Base-by-base conservation (phyloP, 2,329 filamentous ascomycete species). In the Xenosphaeropsis pyriputrescens region DNA sequence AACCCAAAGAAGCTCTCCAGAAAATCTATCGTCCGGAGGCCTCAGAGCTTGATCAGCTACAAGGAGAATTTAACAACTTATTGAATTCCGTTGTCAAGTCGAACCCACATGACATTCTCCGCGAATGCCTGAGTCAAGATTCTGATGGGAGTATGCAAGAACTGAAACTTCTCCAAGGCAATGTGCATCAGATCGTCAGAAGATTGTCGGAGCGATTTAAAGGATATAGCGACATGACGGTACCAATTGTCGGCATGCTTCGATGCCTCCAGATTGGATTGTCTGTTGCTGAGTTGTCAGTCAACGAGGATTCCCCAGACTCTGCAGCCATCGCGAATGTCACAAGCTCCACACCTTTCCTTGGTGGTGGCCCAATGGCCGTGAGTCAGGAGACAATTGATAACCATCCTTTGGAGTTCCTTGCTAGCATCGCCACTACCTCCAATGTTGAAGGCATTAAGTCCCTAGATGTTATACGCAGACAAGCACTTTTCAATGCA, bases 221-320 rank as follows among this genome's bases (percentile, higher is more conserved):
- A 30, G 75, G 76, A 12, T 96, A 95, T 50, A 83, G 85, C 43
- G 91, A 98, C 52, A 73, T 96, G 47, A 83, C 81, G 0, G 67
- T 72, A 33, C 88, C 85, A 4, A 70, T 85, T 9, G 67, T 85
- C 33, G 84, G 81, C 37, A 81, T 95, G 45, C 64, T 96, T 32
- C 75, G 81, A 41, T 84, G 84, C 47, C 62, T 96, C 8, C 74
- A 80, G 46, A 63, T 93, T 42, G 88, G 85, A 2, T 58, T 93
- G 22, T 79, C 73, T 1, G 58, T 93, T 29, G 70, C 66, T 38
- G 60, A 37, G 12, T 32, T 50, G 8, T 43, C 36, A 6, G 41
- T 39, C 9, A 34, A 37, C 2, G 33, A 18, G 12, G 18, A 38
- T 5, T 42, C 40, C 15, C 17, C 41, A 6, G 41, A 45, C 14